These are phyloP conservation scores for Solanum appendiculatum DNA, from an alignment of 257 asterid genomes.

Conservation along the genomic window DNA sequence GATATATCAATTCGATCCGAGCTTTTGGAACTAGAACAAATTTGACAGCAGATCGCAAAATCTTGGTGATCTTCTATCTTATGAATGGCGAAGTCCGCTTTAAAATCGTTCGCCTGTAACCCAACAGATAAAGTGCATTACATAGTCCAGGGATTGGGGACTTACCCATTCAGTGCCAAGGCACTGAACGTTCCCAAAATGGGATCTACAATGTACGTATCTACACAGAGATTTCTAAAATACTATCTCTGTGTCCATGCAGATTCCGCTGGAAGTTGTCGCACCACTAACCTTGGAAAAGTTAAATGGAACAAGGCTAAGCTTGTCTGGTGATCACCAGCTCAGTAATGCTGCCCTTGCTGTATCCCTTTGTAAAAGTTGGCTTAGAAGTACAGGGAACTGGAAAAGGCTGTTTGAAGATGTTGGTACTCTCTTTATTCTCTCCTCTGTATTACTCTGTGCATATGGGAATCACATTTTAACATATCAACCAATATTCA, in stretches of 20 bases:
- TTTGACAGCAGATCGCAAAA: too few relatives aligned
- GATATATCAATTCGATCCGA: neutral
- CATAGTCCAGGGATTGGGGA: too few relatives aligned
- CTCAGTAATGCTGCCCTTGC: conserved; percentile 81
- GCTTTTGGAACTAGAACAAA: too few relatives aligned
- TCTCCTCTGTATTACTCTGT: neutral
- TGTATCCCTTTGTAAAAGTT: conserved; percentile 70
- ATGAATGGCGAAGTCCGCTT: too few relatives aligned
- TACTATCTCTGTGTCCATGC: conserved; percentile 6
- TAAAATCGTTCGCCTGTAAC: too few relatives aligned
- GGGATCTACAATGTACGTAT: neutral
- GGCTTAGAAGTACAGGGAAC: conserved; percentile 64
- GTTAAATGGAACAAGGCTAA: conserved; percentile 46
- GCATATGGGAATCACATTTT: neutral
- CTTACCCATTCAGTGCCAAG: neutral
- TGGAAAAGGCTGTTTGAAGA: conserved; percentile 50
- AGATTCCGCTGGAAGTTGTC: conserved; percentile 69
- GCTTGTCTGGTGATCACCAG: conserved; percentile 88
- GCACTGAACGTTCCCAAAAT: neutral
- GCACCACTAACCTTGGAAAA: conserved; percentile 42
- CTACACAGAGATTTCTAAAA: neutral
- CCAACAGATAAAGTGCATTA: too few relatives aligned
- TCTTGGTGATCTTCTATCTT: too few relatives aligned
- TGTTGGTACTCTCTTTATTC: conserved; percentile 35
- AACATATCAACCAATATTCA: neutral